A percentile compares a stretch with the other conserved stretches of the same genome.
These are phyloP conservation scores for Solanum etuberosum DNA, from an alignment of 257 asterid species.

Conservation along the genomic window DNA sequence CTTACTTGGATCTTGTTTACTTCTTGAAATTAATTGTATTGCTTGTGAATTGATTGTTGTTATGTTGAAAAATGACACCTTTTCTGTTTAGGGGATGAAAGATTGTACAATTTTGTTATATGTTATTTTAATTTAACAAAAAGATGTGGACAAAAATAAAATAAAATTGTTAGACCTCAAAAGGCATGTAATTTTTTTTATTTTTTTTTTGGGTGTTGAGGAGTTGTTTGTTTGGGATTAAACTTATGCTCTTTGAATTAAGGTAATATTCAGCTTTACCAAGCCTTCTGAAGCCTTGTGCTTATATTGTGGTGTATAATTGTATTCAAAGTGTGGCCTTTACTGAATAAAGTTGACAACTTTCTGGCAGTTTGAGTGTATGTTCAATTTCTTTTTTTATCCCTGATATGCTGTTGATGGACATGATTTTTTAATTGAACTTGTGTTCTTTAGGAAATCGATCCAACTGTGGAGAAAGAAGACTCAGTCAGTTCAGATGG, in stretches of 20 bases:
- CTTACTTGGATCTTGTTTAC: background rate
- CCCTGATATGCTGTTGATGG: background rate
- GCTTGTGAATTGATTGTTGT: background rate
- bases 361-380: background rate
- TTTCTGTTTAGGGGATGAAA: background rate
- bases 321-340: background rate
- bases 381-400: background rate
- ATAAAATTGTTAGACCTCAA: background rate
- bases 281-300: background rate
- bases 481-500: slow-evolving; percentile 41
- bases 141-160: background rate
- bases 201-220: background rate
- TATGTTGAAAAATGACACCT: background rate
- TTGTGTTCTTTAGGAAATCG: slow-evolving; percentile 59
- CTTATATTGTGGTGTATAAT: background rate
- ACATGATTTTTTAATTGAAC: background rate
- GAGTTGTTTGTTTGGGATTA: background rate
- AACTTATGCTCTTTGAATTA: background rate
- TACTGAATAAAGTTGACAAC: background rate
- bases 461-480: slow-evolving; percentile 82
- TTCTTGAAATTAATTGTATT: background rate
- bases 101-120: background rate
- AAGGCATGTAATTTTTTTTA: background rate
- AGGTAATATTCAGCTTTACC: background rate
- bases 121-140: background rate